Evolutionary conservation across 1,284 basidiomycete genomes (phyloP), one percentile per base, ranked within the genome.

Genomic region (Trichosporon sp.): DNA sequence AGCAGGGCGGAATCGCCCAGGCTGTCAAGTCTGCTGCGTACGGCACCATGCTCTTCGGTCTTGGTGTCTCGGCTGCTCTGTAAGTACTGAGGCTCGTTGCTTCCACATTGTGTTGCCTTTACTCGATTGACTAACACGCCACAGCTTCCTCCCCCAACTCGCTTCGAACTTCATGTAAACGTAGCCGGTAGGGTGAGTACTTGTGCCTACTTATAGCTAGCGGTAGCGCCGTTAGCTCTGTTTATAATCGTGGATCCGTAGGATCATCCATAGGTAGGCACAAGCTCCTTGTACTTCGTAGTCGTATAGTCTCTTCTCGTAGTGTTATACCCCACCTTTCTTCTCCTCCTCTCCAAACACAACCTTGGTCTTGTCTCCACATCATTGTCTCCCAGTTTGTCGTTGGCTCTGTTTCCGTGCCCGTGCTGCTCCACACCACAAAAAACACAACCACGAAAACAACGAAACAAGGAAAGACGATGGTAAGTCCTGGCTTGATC

Each of bases 51-150:
- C 77, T 84, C 61, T 82, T 85, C 65, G 80, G 80, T 14, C 70
- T 84, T 21, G 84, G 84, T 4, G 76, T 81, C 7, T 80, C 79
- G 16, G 82, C 79, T 38, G 79, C 79, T 19, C 72, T 80, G 80
- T 81, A 67, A 76, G 81, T 69, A n/a, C 2, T n/a, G 43, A n/a
- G 2, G 4, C 4, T 14, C 43, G 16, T 11, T 1, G 43, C 8
- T 4, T 37, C 8, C 35, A 37, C 35, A 37, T 10, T 10, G 35
- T 37, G 35, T 37, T 37, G 35, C 8, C 26, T 37, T 10, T 37
- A 37, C 35, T 5, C 35, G 8, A 4, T 37, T 37, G 5, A n/a
- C 43, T 46, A 46, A 46, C 43, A 40, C 2, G 19, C 7, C 43
- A 26, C 66, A 67, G 48, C 32, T 51, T 54, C 66, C 48, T 54